Base-by-base conservation (phyloP, 495 filamentous ascomycete species). In the Talaromyces wortmannii region DNA sequence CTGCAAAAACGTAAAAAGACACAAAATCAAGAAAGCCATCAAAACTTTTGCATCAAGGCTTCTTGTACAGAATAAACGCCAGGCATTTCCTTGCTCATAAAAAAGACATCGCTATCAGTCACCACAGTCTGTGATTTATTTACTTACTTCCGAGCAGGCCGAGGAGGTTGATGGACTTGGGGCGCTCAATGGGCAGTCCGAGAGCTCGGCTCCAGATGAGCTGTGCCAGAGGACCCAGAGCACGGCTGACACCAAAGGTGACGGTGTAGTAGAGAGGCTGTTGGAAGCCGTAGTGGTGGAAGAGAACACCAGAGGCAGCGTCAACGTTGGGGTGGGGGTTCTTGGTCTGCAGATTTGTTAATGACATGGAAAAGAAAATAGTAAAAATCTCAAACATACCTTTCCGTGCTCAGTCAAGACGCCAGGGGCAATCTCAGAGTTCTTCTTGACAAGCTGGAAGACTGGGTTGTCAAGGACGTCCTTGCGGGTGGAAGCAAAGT, bases 251-350 rank as follows among this genome's bases (percentile, higher is more conserved):
- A 62, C 94, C 94, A 59, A 98, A 98, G 6, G 92, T 95, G 17
- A 90, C 94, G 13, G 94, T 98, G 69, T 98, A 98, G 76, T 98
- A 98, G 7, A 97, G 80, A 2, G 92, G 95, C 71, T 98, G 90
- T 70, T 87, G 86, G 83, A 97, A 95, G 48, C 91, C 94, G 64
- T 94, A 98, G 72, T 97, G 91, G 67, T 97, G 83, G 81, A 98
- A 97, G 40, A 98, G 78, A 5, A 96, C 95, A 53, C 94, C 94
- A 2, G 90, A 95, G 53, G 82, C 83, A 15, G 85, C 88, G 70
- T 98, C 94, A 52, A 98, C 94, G 64, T 98, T 98, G 46, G 94
- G 94, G 70, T 90, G 91, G 7, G 92, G 92, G 78, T 97, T 97
- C 82, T 97, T 97, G 60, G 94, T 97, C 87, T 83, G 49, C 31